Percentiles rank a stretch among this genome's conserved stretches.
These are phyloP conservation scores for Hymenoscyphus albidus DNA, from an alignment of 2,329 filamentous ascomycete genomes.

Conservation along the genomic window DNA sequence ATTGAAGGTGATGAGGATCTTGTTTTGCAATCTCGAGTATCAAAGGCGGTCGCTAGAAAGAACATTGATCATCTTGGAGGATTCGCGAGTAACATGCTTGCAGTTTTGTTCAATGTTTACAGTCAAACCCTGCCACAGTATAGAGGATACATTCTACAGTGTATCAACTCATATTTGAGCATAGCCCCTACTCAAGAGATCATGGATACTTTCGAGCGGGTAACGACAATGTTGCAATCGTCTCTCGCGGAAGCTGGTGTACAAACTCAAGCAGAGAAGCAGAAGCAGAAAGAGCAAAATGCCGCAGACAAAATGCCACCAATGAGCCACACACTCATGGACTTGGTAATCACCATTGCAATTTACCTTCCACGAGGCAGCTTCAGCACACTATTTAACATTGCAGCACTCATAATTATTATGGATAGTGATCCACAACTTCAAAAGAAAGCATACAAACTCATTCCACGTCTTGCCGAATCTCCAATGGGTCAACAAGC, in stretches of 20 bases:
- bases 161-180: conserved; percentile 91
- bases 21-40: conserved; percentile 72
- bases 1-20: conserved; percentile 65
- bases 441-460: conserved; percentile 98
- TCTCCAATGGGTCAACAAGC: conserved; percentile 75
- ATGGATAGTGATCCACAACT: conserved; percentile 83
- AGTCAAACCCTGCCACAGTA: conserved; percentile 92
- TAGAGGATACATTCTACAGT: conserved; percentile 84
- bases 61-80: conserved; percentile 77
- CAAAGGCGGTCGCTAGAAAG: conserved; percentile 68
- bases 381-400: conserved; percentile 79
- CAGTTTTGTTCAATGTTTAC: conserved; percentile 98
- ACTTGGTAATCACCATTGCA: conserved; percentile 93
- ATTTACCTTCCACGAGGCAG: conserved; percentile 86
- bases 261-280: conserved; percentile 61
- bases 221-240: conserved; percentile 75
- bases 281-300: conserved; percentile 56
- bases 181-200: conserved; percentile 76
- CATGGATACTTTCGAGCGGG: conserved; percentile 81
- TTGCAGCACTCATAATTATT: conserved; percentile 77
- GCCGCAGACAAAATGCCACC: conserved; percentile 74
- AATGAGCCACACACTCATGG: conserved; percentile 91
- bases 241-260: conserved; percentile 59
- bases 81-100: conserved; percentile 84
- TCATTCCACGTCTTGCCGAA: conserved; percentile 84